These are phyloP conservation scores for Elongisporangium undulatum DNA, from an alignment of 352 stramenopile species.

Conservation along the genomic window DNA sequence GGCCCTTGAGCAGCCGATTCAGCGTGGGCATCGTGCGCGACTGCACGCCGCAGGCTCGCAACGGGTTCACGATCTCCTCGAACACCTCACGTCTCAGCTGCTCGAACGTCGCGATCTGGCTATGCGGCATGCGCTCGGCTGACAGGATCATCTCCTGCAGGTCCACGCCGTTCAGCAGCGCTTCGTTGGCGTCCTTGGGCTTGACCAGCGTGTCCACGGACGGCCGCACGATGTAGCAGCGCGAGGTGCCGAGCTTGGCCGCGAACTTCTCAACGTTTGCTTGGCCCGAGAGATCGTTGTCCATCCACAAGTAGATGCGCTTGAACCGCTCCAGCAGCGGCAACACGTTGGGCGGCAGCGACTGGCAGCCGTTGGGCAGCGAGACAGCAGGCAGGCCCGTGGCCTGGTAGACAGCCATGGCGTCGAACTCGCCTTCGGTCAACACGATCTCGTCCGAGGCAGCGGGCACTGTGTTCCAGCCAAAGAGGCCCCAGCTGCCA, in stretches of 20 bases:
- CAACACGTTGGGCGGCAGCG: constrained; percentile 93
- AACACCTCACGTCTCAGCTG: constrained; percentile 91
- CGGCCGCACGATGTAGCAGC: constrained; percentile 90
- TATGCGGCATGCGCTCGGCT: constrained; percentile 86
- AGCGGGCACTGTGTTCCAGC: constrained; percentile 95
- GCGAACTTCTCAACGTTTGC: constrained; percentile 96
- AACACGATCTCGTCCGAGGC: constrained; percentile 91
- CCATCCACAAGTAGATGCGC: constrained; percentile 99
- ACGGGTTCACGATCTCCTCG: constrained; percentile 94
- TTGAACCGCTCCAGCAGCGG: constrained; percentile 96
- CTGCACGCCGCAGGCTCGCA: constrained; percentile 90
- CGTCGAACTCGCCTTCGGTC: constrained; percentile 97
- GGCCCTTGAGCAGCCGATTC: constrained; percentile 95
- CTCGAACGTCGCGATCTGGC: constrained; percentile 93
- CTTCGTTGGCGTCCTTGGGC: constrained; percentile 99
- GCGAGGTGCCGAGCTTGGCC: constrained; percentile 91
- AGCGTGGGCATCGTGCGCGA: constrained; percentile 93
- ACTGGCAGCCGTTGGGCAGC: constrained; percentile 97
- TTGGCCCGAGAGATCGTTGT: constrained; percentile 94
- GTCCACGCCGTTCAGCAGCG: constrained; percentile 88
- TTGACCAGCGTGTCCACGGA: constrained; percentile 26
- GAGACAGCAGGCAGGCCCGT: constrained; percentile 90
- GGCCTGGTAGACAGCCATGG: constrained; percentile 97
- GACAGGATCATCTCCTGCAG: constrained; percentile 81
- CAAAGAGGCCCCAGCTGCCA: constrained; percentile 97